These are phyloP conservation scores for Hanseniaspora gamundiae DNA, from an alignment of 1,139 yeast genomes.

Conservation along the genomic window DNA sequence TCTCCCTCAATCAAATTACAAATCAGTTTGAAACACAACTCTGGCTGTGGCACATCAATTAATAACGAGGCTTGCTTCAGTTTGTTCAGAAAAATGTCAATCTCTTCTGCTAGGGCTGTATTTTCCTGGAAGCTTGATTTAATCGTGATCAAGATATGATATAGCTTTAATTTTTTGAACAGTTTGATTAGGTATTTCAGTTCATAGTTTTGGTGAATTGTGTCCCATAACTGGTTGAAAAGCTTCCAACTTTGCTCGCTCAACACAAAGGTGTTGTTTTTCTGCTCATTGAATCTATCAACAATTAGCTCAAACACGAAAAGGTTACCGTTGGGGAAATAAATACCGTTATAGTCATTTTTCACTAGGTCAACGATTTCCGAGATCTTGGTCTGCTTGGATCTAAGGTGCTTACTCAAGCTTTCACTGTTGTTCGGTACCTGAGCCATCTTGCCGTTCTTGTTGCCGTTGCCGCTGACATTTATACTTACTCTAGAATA, in stretches of 20 bases:
- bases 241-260: slow-evolving; percentile 36
- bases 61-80: not conserved
- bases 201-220: slow-evolving; percentile 15
- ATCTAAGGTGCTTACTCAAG: slow-evolving; percentile 51
- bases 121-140: slow-evolving; percentile 8
- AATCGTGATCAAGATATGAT: slow-evolving; percentile 22
- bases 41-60: slow-evolving; percentile 1
- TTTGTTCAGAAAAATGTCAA: not conserved
- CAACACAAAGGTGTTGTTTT: slow-evolving; percentile 32
- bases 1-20: not conserved
- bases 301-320: slow-evolving; percentile 57
- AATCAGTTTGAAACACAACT: not conserved
- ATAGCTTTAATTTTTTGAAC: slow-evolving; percentile 30
- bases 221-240: slow-evolving; percentile 32
- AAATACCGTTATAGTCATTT: slow-evolving; percentile 29
- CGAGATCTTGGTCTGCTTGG: slow-evolving; percentile 35
- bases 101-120: not conserved
- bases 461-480: not conserved
- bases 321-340: slow-evolving; percentile 47
- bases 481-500: too few species aligned
- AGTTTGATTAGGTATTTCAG: slow-evolving; percentile 20
- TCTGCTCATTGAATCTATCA: slow-evolving; percentile 49
- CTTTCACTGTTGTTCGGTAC: slow-evolving; percentile 35
- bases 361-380: slow-evolving; percentile 35
- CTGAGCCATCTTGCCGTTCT: too few species aligned